phyloP scores from a whole-genome alignment of 169 alveolate genomes.

The Eimeria acervulina region DNA sequence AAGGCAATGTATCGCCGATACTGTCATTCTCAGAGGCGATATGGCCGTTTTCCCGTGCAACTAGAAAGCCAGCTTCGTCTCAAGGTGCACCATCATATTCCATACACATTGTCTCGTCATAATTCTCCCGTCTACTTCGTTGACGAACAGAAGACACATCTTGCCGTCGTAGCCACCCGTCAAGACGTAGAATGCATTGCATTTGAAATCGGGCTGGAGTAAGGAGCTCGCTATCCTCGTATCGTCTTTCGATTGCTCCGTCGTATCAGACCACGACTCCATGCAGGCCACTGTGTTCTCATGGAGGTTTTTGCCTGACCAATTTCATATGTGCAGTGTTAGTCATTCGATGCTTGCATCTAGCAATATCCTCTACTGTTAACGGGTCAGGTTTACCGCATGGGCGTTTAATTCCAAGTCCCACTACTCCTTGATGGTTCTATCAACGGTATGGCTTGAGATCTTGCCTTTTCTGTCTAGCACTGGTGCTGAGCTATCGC shows the following conservation, averaged over 20 bases:
- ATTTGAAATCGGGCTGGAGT: not conserved
- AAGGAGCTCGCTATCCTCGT: not conserved
- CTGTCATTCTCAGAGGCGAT: not conserved
- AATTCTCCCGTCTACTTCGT: conserved; percentile 45
- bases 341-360: not conserved
- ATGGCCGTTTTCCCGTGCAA: not conserved
- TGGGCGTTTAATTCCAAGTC: not conserved
- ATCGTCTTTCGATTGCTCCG: not conserved
- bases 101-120: conserved; percentile 52
- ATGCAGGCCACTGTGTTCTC: conserved; percentile 77
- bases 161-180: conserved; percentile 72
- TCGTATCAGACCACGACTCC: conserved; percentile 48
- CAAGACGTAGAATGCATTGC: conserved; percentile 43
- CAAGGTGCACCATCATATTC: not conserved
- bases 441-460: not conserved
- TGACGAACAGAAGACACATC: conserved; percentile 51
- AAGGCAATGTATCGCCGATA: not conserved
- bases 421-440: not conserved
- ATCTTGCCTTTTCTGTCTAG: conserved; percentile 59
- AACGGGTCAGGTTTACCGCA: not conserved
- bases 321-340: not conserved
- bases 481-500: conserved; percentile 46
- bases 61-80: not conserved
- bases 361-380: not conserved
- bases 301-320: conserved; percentile 44